Evolutionary conservation across 805 yeast genomes (phyloP), one percentile per base, ranked within the genome.

Genomic region (Myxozyma neotropica): DNA sequence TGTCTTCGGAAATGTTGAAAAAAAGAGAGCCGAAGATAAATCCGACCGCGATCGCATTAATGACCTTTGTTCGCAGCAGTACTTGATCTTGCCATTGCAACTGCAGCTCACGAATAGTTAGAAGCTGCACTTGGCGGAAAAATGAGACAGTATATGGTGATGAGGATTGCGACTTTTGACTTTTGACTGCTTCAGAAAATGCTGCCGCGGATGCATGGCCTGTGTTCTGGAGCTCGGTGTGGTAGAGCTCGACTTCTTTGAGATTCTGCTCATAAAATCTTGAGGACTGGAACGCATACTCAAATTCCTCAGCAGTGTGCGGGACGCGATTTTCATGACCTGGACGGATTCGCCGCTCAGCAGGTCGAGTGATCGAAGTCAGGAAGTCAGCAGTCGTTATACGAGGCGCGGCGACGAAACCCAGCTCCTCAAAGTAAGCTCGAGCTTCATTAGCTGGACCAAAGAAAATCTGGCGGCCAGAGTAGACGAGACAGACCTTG

Each of bases 361-460:
- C 60, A 27, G 85, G 82, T 58, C 78, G 74, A 1, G 86, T 81
- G 48, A 83, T 71, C 6, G 85, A 79, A 2, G 86, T 82, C 69
- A 83, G 72, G 70, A 76, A 83, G 68, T 83, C 86, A n/a, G 85
- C 83, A 44, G 85, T 81, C 17, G 86, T 81, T 71, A 79, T 83
- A 69, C 84, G 76, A 26, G 74, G 75, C n/a, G 82, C 81, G 65
- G 83, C 79, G 3, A 75, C 74, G 68, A 77, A 83, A 33, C 86
- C 86, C 81, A 82, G 78, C 15, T 72, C 73, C 38, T 72, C 63
- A 66, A 83, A 83, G 69, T 71, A 83, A 12, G 72, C 72, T 62
- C 58, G 43, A 19, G 87, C 88, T 45, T 76, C 74, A 23, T 68
- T 68, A 24, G 81, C 79, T 29, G 81, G 81, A 53, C 89, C 89